These are phyloP conservation scores for Dictyostelium capitatum DNA, from an alignment of 78 protist species.

Conservation along the genomic window DNA sequence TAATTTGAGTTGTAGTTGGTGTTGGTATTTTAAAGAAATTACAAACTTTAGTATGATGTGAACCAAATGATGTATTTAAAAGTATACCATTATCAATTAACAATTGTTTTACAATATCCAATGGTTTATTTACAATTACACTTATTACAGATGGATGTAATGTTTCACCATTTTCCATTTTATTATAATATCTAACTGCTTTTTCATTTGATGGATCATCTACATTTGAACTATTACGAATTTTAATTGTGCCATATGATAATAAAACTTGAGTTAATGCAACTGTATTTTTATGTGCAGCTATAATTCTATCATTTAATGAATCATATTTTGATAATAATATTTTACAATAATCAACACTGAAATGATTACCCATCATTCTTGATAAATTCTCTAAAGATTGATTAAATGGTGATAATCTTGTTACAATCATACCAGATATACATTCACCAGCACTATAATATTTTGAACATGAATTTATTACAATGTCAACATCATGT, in stretches of 20 bases:
- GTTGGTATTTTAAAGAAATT: not conserved
- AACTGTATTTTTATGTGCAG: not conserved
- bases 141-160: conserved; percentile 6
- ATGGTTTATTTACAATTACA: not conserved
- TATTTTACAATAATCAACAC: conserved; percentile 23
- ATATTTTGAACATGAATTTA: conserved; percentile 15
- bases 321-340: not conserved
- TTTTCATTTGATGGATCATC: not conserved
- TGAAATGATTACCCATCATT: conserved; percentile 17
- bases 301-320: not conserved
- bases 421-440: conserved; percentile 17
- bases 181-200: not conserved
- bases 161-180: not conserved
- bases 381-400: not conserved
- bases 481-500: conserved; percentile 5
- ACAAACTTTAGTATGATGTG: conserved; percentile 23
- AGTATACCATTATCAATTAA: not conserved
- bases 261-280: conserved; percentile 8
- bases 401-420: not conserved
- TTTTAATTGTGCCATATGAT: not conserved
- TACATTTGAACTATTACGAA: conserved; percentile 6
- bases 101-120: not conserved
- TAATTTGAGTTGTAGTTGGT: conserved; percentile 8
- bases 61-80: not conserved
- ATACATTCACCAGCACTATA: conserved; percentile 29